These are phyloP conservation scores for Oryza punctata DNA, from an alignment of 176 grass and related monocot genomes.

Conservation along the genomic window DNA sequence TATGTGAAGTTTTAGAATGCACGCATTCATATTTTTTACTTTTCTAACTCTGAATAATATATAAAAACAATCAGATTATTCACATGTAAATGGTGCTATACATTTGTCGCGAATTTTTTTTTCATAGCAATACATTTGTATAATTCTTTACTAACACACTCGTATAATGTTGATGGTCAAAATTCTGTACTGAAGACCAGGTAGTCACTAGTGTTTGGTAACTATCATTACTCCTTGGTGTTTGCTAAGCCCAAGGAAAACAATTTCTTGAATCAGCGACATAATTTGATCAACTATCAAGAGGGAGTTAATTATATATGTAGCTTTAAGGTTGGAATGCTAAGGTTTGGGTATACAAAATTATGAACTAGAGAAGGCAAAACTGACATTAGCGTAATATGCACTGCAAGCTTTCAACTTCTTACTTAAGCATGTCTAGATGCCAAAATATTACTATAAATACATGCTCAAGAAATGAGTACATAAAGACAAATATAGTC, in stretches of 20 bases:
- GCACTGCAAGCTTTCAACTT: not conserved
- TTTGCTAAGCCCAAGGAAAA: not conserved
- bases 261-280: not conserved
- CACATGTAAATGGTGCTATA: not conserved
- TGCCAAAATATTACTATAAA: conserved; percentile 5
- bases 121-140: not conserved
- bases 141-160: not conserved
- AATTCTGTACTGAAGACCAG: not conserved
- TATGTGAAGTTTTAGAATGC: not conserved
- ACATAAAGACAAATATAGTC: conserved; percentile 17
- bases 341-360: not conserved
- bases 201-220: not conserved
- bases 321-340: not conserved
- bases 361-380: not conserved
- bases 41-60: not conserved
- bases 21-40: not conserved
- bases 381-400: not conserved
- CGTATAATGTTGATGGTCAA: not conserved
- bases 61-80: not conserved
- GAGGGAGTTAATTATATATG: not conserved
- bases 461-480: conserved; percentile 26
- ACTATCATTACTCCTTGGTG: not conserved
- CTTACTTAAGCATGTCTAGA: not conserved
- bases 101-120: not conserved
- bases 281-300: not conserved